Evolutionary conservation across 176 grass and related monocot species (phyloP), one percentile per base, ranked within the genome.

Genomic region (Chloris gayana): DNA sequence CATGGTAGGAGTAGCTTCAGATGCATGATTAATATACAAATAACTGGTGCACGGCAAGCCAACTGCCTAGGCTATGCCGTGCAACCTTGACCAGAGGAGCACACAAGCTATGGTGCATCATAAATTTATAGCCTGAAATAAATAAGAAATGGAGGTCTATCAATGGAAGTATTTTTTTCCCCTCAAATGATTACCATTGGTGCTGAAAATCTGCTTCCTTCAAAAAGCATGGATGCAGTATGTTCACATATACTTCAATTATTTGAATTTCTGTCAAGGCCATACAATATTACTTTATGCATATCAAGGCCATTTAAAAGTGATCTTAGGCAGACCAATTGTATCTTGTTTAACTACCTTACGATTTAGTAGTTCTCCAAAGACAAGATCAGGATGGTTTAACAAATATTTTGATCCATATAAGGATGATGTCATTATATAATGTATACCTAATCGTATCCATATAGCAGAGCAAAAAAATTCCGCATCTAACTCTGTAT

Each of bases 31-130:
- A 75, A 75, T 53, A 70, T 63, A 51, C 38, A 18, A 74, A 44
- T 87, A 76, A 87, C 50, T 87, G 68, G 39, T 64, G 67, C 56
- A 44, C 46, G 41, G 19, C 32, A 72, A 85, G 42, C 39, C 67
- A 70, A 71, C 31, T 11, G 32, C 38, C 54, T 13, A 71, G 56
- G 7, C 32, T 44, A 73, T 41, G 13, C 37, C 29, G 59, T 80
- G 39, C 69, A 24, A 12, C 45, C 50, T 73, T 80, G 70, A 46
- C 69, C 41, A 25, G 9, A 32, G 30, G 24, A 38, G n/a, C n/a
- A 35, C 7, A 74, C 5, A 66, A 64, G 14, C 44, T 57, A 60
- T 62, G 50, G 34, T 68, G 22, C 31, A 67, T 79, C 13, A 64
- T 60, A 33, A 49, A 70, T 51, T 38, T 76, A 64, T 14, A 66